Percentiles rank a stretch among this genome's conserved stretches.
phyloP scores from a whole-genome alignment of 495 filamentous ascomycete genomes.

The Podospora pseudoanserina region DNA sequence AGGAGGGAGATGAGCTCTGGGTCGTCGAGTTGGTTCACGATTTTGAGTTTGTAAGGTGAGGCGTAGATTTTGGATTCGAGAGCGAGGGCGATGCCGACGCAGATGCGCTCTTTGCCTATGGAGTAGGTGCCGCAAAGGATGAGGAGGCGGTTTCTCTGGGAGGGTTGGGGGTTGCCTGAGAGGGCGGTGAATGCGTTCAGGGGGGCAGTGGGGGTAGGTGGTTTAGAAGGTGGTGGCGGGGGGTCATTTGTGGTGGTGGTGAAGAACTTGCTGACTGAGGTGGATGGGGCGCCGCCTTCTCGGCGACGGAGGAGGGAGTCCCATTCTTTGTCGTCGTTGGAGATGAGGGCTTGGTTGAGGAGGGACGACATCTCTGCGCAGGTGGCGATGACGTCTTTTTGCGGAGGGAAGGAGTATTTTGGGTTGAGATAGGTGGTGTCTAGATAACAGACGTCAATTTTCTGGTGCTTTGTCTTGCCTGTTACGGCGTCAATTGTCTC shows the following conservation, averaged over 20 bases:
- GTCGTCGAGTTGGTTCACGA: slow-evolving; percentile 84
- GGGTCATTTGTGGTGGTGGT: slow-evolving; percentile 11
- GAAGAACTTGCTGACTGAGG: slow-evolving; percentile 45
- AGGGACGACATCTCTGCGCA: slow-evolving; percentile 85
- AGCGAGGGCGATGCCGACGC: slow-evolving; percentile 83
- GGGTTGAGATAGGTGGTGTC: slow-evolving; percentile 97
- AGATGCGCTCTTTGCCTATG: slow-evolving; percentile 97
- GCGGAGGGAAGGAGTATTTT: slow-evolving; percentile 89
- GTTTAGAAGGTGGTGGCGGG: background rate
- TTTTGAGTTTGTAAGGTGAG: slow-evolving; percentile 69
- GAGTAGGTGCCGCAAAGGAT: slow-evolving; percentile 95
- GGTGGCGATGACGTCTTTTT: slow-evolving; percentile 79
- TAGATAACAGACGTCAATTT: slow-evolving; percentile 90
- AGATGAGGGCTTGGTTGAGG: slow-evolving; percentile 35
- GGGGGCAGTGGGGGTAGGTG: background rate
- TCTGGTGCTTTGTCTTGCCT: slow-evolving; percentile 72
- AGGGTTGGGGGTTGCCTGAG: background rate
- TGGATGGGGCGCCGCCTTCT: slow-evolving; percentile 18
- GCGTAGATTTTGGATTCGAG: slow-evolving; percentile 90
- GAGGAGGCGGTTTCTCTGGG: slow-evolving; percentile 56
- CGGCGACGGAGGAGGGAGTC: slow-evolving; percentile 27
- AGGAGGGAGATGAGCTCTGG: slow-evolving; percentile 70
- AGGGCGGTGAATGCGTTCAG: slow-evolving; percentile 30
- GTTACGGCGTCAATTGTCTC: slow-evolving; percentile 64
- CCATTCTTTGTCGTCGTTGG: slow-evolving; percentile 32